Evolutionary conservation across 2,329 filamentous ascomycete genomes (phyloP).

Genomic region (Ophiostoma himal-ulmi): DNA sequence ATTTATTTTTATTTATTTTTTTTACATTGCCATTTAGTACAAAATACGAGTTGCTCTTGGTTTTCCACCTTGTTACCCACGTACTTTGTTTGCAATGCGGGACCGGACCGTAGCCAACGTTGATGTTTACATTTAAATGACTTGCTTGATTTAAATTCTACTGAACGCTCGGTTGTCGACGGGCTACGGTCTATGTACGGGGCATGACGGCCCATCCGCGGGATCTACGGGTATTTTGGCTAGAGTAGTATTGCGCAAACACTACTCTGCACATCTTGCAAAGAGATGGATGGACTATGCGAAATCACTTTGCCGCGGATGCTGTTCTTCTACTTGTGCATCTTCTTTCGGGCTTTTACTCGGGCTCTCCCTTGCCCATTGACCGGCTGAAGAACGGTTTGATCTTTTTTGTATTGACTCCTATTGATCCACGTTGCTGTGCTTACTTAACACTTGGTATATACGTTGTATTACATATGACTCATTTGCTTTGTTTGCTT

Average conservation of each 20-base stretch:
- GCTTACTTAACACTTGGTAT: background rate
- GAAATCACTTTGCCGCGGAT: conserved; percentile 4
- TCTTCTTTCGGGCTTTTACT: too few relatives aligned
- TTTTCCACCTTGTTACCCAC: too few relatives aligned
- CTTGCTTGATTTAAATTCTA: background rate
- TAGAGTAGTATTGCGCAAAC: background rate
- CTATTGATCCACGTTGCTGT: background rate
- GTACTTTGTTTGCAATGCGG: background rate
- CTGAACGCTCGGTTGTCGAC: background rate
- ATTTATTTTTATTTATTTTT: too few relatives aligned
- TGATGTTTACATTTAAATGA: background rate
- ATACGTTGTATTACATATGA: background rate
- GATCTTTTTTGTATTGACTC: background rate
- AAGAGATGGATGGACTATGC: background rate
- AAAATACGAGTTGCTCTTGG: too few relatives aligned
- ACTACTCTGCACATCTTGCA: background rate
- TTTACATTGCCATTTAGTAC: background rate
- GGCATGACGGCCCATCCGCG: background rate
- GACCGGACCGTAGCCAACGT: background rate
- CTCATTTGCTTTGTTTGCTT: background rate
- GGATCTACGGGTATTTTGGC: conserved; percentile 1
- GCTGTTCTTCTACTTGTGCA: background rate
- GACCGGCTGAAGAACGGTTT: background rate
- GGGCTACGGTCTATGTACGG: background rate
- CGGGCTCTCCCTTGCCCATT: background rate